Conservation (phyloP, 306 rosid genomes). For the Macrotyloma uniflorum region DNA sequence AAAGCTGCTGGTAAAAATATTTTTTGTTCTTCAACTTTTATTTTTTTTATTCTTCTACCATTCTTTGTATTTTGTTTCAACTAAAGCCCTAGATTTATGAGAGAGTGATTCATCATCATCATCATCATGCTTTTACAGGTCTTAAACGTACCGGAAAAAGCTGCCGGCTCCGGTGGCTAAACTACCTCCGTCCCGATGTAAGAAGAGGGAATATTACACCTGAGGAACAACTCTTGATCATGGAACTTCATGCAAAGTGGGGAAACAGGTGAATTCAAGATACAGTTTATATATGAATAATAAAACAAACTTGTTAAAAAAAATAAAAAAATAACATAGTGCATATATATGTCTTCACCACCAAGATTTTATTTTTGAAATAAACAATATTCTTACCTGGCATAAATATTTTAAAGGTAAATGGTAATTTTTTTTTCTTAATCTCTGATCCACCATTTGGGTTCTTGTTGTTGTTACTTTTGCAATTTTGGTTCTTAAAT, state of each 20-base stretch:
- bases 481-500: no score
- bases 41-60: neutral
- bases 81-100: neutral
- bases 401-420: neutral
- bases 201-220: slow-evolving; percentile 95
- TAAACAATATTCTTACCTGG: neutral
- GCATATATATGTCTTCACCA: neutral
- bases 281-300: neutral
- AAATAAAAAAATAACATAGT: neutral
- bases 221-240: slow-evolving; percentile 91
- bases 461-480: no score
- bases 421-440: no score
- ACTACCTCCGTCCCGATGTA: slow-evolving; percentile 95
- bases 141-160: slow-evolving; percentile 97
- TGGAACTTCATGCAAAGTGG: slow-evolving; percentile 98
- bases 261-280: slow-evolving; percentile 76
- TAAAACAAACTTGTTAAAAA: neutral
- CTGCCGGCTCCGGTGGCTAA: slow-evolving; percentile 95
- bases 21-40: neutral
- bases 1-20: slow-evolving; percentile 78
- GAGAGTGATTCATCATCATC: neutral
- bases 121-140: slow-evolving; percentile 46
- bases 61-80: neutral
- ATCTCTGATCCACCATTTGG: no score
- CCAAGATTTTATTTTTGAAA: neutral